Conservation (phyloP, 2,329 filamentous ascomycete genomes). For the Trichoderma aggressivum region DNA sequence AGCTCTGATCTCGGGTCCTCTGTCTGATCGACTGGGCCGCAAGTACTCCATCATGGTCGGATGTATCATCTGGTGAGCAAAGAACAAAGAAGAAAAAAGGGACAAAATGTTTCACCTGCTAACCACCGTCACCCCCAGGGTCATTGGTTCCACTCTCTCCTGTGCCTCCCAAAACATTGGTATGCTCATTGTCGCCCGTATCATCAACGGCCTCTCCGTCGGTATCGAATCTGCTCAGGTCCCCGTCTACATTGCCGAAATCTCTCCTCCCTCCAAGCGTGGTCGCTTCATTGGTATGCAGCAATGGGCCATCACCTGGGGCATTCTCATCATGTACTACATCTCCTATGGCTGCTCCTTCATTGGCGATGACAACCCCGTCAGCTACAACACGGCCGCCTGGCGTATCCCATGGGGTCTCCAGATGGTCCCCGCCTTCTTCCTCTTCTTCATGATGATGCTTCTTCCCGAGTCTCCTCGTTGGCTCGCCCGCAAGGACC, state of each 20-base stretch:
- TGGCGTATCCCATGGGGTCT: constrained; percentile 65
- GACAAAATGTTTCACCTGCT: not conserved
- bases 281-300: constrained; percentile 68
- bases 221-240: constrained; percentile 66
- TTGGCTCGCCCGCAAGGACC: constrained; percentile 61
- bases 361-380: constrained; percentile 40
- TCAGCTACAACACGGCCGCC: constrained; percentile 45
- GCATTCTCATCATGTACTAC: constrained; percentile 67
- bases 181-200: constrained; percentile 52
- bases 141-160: constrained; percentile 46
- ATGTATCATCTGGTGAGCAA: constrained; percentile 47
- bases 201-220: constrained; percentile 65
- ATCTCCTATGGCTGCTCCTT: constrained; percentile 63
- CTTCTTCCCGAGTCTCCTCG: constrained; percentile 60
- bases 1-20: constrained; percentile 44
- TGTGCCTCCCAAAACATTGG: constrained; percentile 46
- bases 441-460: constrained; percentile 57
- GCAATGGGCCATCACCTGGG: constrained; percentile 70
- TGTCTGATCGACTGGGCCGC: constrained; percentile 49
- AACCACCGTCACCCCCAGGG: constrained; percentile 30
- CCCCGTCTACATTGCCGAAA: constrained; percentile 67
- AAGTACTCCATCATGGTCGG: constrained; percentile 51
- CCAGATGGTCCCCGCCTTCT: constrained; percentile 60
- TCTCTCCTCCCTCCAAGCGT: constrained; percentile 53
- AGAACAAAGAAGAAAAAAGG: not conserved